Evolutionary conservation across 768 basidiomycete species (phyloP), one percentile per base, ranked within the genome.

Genomic region (Termitomyces sp.): DNA sequence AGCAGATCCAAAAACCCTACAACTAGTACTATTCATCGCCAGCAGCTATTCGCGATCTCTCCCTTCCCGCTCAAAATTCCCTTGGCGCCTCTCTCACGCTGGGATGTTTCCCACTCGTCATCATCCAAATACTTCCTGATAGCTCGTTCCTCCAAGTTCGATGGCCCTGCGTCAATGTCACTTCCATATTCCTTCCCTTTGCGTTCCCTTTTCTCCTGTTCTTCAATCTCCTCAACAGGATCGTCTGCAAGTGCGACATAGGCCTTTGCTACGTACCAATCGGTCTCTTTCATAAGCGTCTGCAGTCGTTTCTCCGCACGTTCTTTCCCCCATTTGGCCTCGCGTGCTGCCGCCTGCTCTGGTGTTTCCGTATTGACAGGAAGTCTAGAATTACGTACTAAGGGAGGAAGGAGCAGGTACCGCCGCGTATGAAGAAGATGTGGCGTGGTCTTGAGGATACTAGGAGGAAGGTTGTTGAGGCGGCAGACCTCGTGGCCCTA

Each of bases 351-450:
- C 38, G 73, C 70, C 38, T 68, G 63, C 0, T 63, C 64, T 7
- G 61, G 41, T 20, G 64, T 60, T 25, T 64, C 49, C 29, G 41
- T 63, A 31, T 48, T 60, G 33, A 57, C 60, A 57, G 60, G 60
- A 56, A 54, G 39, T 42, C 61, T 45, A 27, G 61, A 61, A 13
- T 61, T 68, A 50, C 66, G 70, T 4, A 72, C 64, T 18, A 73
- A 73, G 2, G 76, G 70, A 1, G 86, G 86, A 10, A 89, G 72
- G 15, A 73, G 64, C 53, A 91, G 67, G 56, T 72, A 79, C 1
- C 74, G 70, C 5, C 88, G 81, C 1, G 88, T 89, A 66, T 89
- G 88, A 15, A 91, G 72, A 7, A 91, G 71, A 63, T 90, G 86
- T 6, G 89, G 89, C 0, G 83, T 89, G 0, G 85, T 89, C 54